Percentiles rank a stretch among this genome's conserved stretches.
These are phyloP conservation scores for Cladosporium sphaerospermum DNA, from an alignment of 2,329 filamentous ascomycete genomes.

Conservation along the genomic window DNA sequence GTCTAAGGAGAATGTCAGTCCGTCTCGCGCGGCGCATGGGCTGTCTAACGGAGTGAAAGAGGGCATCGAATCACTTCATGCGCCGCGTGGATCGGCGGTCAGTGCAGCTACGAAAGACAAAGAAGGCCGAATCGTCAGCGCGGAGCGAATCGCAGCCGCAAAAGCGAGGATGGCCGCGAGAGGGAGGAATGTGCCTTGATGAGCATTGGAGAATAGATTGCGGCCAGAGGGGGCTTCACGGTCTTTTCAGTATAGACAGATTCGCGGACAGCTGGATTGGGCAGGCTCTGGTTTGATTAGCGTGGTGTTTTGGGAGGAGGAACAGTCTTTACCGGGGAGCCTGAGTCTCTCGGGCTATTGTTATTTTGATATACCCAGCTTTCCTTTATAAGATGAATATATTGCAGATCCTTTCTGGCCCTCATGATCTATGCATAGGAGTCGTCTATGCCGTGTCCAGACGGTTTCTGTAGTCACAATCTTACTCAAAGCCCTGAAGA, in stretches of 20 bases:
- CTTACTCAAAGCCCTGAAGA: too few species aligned
- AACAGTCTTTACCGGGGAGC: too few species aligned
- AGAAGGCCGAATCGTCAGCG: constrained; percentile 13
- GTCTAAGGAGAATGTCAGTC: constrained; percentile 7
- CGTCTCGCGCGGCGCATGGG: background rate
- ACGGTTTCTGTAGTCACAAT: too few species aligned
- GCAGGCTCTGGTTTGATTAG: background rate
- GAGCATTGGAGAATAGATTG: background rate
- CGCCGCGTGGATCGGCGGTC: background rate
- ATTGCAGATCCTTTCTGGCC: too few species aligned
- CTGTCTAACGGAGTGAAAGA: background rate
- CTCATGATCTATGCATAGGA: too few species aligned
- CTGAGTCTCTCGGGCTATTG: background rate
- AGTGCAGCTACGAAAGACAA: background rate
- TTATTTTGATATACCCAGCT: constrained; percentile 1
- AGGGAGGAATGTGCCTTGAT: constrained; percentile 20
- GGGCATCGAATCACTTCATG: background rate
- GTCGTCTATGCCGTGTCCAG: too few species aligned
- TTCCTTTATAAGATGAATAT: background rate
- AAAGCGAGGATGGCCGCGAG: constrained; percentile 21
- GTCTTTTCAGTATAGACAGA: too few species aligned
- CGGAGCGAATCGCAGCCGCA: constrained; percentile 21
- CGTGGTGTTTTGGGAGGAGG: background rate
- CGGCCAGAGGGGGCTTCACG: too few species aligned
- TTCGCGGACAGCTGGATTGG: too few species aligned